Evolutionary conservation across 768 basidiomycete genomes (phyloP).

Genomic region (Leccinum subgranulosum): DNA sequence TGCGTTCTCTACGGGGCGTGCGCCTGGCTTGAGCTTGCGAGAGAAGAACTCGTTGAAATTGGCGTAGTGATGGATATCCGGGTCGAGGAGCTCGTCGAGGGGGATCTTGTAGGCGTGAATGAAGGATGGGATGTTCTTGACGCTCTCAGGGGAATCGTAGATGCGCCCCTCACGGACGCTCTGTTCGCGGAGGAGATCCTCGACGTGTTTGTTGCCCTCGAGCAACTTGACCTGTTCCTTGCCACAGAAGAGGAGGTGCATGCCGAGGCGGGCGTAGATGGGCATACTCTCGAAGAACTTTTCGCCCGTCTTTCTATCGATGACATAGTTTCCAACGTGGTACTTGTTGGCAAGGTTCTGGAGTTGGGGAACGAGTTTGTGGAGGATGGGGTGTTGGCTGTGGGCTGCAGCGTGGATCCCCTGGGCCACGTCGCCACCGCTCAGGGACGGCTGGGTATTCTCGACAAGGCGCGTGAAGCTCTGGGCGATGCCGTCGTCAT

Average conservation of each 20-base stretch:
- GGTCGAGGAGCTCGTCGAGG: conserved; percentile 56
- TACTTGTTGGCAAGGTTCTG: conserved; percentile 49
- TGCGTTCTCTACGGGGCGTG: conserved; percentile 58
- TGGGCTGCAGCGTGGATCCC: conserved; percentile 37
- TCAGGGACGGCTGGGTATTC: conserved; percentile 10
- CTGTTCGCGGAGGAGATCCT: conserved; percentile 50
- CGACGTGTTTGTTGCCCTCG: conserved; percentile 43
- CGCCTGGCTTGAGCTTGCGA: conserved; percentile 54
- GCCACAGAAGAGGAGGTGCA: conserved; percentile 75
- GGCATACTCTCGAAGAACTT: conserved; percentile 75
- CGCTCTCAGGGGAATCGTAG: conserved; percentile 52
- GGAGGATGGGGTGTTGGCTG: conserved; percentile 36
- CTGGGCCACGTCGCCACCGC: conserved; percentile 15
- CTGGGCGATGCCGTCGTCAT: conserved; percentile 20
- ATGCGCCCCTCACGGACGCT: conserved; percentile 55
- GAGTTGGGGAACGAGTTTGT: conserved; percentile 51
- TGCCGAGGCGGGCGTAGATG: conserved; percentile 64
- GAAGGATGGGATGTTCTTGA: conserved; percentile 53
- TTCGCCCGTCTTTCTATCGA: conserved; percentile 44
- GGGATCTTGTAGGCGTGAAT: conserved; percentile 53
- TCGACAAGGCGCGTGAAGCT: conserved; percentile 20
- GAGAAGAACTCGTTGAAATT: conserved; percentile 80
- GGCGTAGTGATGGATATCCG: conserved; percentile 57
- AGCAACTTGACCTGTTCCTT: conserved; percentile 47
- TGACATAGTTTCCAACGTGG: conserved; percentile 60